Conservation (phyloP, 352 stramenopile genomes). For the Phytophthora sojae region DNA sequence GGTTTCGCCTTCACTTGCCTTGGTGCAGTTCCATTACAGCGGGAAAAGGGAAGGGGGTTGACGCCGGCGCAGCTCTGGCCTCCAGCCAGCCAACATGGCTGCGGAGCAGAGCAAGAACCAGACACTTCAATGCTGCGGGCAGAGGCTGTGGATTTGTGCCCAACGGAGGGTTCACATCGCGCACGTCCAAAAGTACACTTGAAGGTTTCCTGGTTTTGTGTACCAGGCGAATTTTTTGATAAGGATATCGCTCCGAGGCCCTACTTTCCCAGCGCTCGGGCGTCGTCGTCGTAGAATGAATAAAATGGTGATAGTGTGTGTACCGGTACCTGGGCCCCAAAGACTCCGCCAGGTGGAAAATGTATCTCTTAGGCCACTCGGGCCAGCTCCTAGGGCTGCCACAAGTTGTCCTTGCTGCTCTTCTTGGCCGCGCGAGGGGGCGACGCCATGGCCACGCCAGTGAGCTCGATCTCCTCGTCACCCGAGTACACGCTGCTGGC, state of each 20-base stretch:
- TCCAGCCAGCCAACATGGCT: neutral
- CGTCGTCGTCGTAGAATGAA: conserved; percentile 8
- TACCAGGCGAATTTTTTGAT: neutral
- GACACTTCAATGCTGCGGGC: too few relatives aligned
- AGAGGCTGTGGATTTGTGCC: neutral
- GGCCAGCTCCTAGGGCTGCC: conserved; percentile 82
- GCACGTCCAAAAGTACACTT: neutral
- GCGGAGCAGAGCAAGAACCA: neutral
- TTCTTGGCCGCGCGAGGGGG: conserved; percentile 37
- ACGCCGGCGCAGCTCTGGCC: neutral
- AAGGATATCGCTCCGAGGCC: neutral
- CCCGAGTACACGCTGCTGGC: conserved; percentile 47
- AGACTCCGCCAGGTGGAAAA: conserved; percentile 15
- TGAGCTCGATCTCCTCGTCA: conserved; percentile 79
- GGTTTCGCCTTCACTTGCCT: too few relatives aligned
- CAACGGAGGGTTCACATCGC: neutral
- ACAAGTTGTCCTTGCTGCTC: conserved; percentile 61
- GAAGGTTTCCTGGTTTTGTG: neutral
- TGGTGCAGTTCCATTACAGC: too few relatives aligned
- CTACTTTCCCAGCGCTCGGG: neutral
- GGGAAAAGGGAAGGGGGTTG: too few relatives aligned
- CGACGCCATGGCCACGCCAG: conserved; percentile 60
- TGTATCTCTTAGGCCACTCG: conserved; percentile 40
- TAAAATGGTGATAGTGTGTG: conserved; percentile 14
- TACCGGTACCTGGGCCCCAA: conserved; percentile 18